A percentile compares a stretch with the other conserved stretches of the same genome.
These are phyloP conservation scores for Haematococcus lacustris DNA, from an alignment of 139 green algal genomes.

Conservation along the genomic window DNA sequence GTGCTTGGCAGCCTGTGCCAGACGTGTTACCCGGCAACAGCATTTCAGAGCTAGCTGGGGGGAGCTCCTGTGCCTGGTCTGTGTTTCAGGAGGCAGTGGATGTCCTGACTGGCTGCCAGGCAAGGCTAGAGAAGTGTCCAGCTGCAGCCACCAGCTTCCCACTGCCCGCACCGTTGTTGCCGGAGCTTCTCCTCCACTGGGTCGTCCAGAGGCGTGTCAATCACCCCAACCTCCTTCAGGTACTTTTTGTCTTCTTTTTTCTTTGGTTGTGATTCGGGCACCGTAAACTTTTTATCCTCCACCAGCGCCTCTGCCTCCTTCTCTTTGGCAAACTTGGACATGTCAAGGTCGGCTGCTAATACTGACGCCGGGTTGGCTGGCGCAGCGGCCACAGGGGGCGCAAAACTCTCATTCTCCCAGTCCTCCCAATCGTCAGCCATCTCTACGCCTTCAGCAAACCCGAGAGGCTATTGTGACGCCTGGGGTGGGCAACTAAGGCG, in stretches of 20 bases:
- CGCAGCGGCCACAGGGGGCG: neutral
- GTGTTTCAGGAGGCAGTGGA: too few relatives aligned
- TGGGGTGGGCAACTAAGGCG: too few relatives aligned
- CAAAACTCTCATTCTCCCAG: constrained; percentile 27
- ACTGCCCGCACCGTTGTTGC: constrained; percentile 42
- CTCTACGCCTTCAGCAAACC: too few relatives aligned
- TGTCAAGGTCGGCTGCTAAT: constrained; percentile 5
- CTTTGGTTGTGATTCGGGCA: constrained; percentile 34
- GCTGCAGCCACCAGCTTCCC: neutral
- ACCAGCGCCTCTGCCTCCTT: constrained; percentile 10
- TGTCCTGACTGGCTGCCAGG: too few relatives aligned
- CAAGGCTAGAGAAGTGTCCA: too few relatives aligned
- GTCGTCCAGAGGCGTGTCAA: constrained; percentile 44
- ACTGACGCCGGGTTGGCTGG: neutral
- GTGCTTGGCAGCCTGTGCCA: too few relatives aligned
- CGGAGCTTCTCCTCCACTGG: constrained; percentile 58
- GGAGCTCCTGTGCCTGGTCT: too few relatives aligned
- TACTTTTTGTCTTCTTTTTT: constrained; percentile 55
- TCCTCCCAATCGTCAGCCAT: constrained; percentile 42
- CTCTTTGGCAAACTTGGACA: constrained; percentile 49
- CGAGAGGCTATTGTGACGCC: too few relatives aligned
- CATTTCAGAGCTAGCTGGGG: too few relatives aligned
- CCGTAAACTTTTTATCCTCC: constrained; percentile 19
- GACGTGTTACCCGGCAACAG: too few relatives aligned
- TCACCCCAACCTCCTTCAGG: constrained; percentile 10